Base-by-base conservation (phyloP, 805 yeast species). In the Suhomyces tanzawaensis region DNA sequence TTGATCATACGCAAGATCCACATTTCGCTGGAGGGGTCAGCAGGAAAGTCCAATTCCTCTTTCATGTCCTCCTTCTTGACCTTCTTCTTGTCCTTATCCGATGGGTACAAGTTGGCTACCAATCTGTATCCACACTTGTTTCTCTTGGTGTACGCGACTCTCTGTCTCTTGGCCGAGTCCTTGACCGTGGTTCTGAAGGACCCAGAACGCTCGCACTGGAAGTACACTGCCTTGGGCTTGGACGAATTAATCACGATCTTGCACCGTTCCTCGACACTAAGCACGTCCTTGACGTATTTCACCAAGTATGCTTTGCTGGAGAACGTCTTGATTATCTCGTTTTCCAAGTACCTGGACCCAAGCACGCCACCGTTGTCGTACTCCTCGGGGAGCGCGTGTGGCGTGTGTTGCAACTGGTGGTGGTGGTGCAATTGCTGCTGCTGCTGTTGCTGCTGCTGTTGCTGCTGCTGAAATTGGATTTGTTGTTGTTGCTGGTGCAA, bases 1-100 rank as follows among this genome's bases (percentile, higher is more conserved):
- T 64, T 66, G 37, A 69, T 69, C 74, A 69, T 69, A 39, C 73
- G 51, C 49, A 69, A 67, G 30, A 69, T 64, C 74, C 74, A 69
- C 63, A 66, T 64, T 47, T 68, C 73, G 35, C 38, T 38, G 21
- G 39, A 40, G 9, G 36, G 47, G 21, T 51, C 47, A 11, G 34
- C 12, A 11, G 29, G 43, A 39, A 41, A 53, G 16, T 49, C 63
- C 19, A 56, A 40, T 36, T 60, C 58, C 17, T 57, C 66, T 31
- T 59, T 62, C 30, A 55, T 53, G 29, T 40, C 45, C 37, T 56
- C 59, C 45, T 52, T 49, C 44, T 53, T 49, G 33, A 41, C 49
- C 52, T 61, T 57, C 45, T 62, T 54, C 62, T 62, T 60, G 37
- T 67, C 72, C 56, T 68, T 69, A 36, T 68, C 73, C 1, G 70